phyloP scores from a whole-genome alignment of 2,329 filamentous ascomycete genomes.

The Arthroderma sp. region DNA sequence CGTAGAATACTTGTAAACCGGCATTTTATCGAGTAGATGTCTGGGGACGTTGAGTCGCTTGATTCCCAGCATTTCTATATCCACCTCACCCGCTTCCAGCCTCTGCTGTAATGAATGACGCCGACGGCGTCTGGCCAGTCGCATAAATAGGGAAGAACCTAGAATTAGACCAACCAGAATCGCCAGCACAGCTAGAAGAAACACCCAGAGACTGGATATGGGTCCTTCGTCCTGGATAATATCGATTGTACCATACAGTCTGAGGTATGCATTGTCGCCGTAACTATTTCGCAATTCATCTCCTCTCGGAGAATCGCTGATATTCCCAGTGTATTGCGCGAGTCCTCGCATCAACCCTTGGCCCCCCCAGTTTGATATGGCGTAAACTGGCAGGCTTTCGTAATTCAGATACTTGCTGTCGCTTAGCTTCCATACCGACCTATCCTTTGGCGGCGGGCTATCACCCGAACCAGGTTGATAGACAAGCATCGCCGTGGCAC shows the following conservation, averaged over 20 bases:
- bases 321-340: constrained; percentile 62
- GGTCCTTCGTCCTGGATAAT: constrained; percentile 23
- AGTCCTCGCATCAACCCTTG: constrained; percentile 56
- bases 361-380: constrained; percentile 57
- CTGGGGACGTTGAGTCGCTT: constrained; percentile 66
- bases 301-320: constrained; percentile 33
- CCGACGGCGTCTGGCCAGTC: constrained; percentile 59
- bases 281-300: constrained; percentile 24
- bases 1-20: constrained; percentile 59
- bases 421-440: constrained; percentile 55
- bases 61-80: constrained; percentile 75
- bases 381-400: constrained; percentile 63
- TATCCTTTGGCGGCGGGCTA: constrained; percentile 52
- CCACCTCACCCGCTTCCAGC: constrained; percentile 65
- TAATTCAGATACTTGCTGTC: constrained; percentile 43
- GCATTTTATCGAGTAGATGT: constrained; percentile 58
- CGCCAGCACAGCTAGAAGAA: constrained; percentile 55
- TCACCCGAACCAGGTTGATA: constrained; percentile 38
- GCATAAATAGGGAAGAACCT: constrained; percentile 58
- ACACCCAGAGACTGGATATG: constrained; percentile 58
- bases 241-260: constrained; percentile 39
- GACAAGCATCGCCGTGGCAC: constrained; percentile 47
- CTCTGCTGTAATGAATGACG: constrained; percentile 55
- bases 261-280: constrained; percentile 31
- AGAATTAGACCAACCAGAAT: constrained; percentile 57